phyloP scores from a whole-genome alignment of 169 alveolate species.

The Plasmodium cynomolgi region DNA sequence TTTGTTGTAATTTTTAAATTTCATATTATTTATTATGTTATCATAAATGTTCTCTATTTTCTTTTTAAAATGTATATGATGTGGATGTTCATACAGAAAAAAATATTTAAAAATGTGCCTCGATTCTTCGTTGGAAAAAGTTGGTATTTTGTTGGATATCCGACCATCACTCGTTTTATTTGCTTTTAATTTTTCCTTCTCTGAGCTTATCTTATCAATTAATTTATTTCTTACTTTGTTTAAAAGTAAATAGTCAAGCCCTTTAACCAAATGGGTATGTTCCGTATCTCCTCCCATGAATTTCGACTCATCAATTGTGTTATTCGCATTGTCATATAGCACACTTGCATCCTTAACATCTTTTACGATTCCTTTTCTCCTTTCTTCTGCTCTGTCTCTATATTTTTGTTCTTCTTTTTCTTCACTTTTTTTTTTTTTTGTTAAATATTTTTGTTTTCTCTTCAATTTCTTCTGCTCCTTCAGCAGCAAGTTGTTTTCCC shows the following conservation, averaged over 20 bases:
- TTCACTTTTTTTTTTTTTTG: conserved; percentile 52
- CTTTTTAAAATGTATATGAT: conserved; percentile 77
- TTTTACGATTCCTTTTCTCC: conserved; percentile 72
- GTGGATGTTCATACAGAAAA: conserved; percentile 80
- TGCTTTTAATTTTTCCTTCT: conserved; percentile 42
- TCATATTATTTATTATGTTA: conserved; percentile 73
- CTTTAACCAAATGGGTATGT: conserved; percentile 85
- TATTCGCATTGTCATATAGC: conserved; percentile 51
- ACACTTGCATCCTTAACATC: conserved; percentile 67
- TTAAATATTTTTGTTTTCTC: conserved; percentile 57
- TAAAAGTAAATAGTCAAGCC: conserved; percentile 82
- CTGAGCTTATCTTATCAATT: conserved; percentile 46
- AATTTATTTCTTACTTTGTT: conserved; percentile 81
- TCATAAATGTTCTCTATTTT: conserved; percentile 72
- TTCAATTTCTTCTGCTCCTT: conserved; percentile 64
- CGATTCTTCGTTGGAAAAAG: conserved; percentile 75
- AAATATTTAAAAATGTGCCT: conserved; percentile 77
- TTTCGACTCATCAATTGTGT: conserved; percentile 73
- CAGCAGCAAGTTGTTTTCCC: conserved; percentile 27
- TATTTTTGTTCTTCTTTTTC: conserved; percentile 61
- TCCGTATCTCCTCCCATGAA: conserved; percentile 86
- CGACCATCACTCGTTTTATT: conserved; percentile 10
- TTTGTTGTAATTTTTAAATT: conserved; percentile 56
- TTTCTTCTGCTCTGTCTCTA: conserved; percentile 74
- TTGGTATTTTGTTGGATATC: conserved; percentile 7